Evolutionary conservation across 257 asterid genomes (phyloP).

Genomic region (Solanum chiquidenum): DNA sequence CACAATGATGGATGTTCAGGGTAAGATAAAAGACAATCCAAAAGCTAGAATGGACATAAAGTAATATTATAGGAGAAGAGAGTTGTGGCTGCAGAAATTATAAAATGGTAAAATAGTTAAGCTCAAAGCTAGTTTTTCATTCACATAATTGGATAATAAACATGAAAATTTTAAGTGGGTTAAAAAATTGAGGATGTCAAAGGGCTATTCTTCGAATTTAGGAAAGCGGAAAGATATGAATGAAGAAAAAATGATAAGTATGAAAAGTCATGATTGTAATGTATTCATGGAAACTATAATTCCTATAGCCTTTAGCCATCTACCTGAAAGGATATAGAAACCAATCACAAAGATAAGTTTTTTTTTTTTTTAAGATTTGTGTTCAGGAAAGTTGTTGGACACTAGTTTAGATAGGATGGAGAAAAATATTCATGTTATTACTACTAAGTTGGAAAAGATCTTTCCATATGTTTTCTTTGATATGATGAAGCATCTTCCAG

Average conservation of each 20-base stretch:
- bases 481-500: background rate
- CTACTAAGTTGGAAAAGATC: background rate
- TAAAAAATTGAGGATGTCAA: background rate
- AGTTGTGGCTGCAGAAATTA: background rate
- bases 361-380: too few relatives aligned
- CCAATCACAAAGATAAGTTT: background rate
- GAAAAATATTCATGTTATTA: background rate
- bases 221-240: background rate
- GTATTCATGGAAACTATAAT: background rate
- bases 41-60: background rate
- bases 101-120: background rate
- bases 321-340: background rate
- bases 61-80: background rate
- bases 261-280: background rate
- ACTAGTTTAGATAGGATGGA: background rate
- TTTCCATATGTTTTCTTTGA: background rate
- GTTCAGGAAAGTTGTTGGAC: background rate
- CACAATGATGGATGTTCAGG: background rate
- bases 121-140: background rate
- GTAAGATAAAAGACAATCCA: background rate
- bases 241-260: background rate
- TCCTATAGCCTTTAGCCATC: background rate
- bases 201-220: background rate
- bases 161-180: background rate
- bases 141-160: background rate